A percentile compares a stretch with the other conserved stretches of the same genome.
Conservation (phyloP, 2,329 filamentous ascomycete genomes). For the Sclerotinia nivalis region DNA sequence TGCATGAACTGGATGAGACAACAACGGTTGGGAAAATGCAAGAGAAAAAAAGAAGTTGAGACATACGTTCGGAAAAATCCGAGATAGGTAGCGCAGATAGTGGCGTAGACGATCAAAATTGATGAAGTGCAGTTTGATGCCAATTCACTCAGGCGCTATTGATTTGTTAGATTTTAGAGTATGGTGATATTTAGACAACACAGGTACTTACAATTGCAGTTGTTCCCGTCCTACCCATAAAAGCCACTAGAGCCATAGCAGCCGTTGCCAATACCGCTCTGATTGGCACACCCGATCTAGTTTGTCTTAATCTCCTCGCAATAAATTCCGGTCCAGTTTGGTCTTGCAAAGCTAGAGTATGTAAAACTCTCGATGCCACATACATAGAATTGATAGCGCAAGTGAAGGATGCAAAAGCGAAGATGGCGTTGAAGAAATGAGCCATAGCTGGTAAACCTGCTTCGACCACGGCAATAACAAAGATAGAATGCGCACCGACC, state of each 20-base stretch:
- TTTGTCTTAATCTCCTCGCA: slow-evolving; percentile 43
- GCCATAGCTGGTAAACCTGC: slow-evolving; percentile 43
- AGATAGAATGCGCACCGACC: slow-evolving; percentile 43
- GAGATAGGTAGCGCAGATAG: slow-evolving; percentile 47
- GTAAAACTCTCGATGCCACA: slow-evolving; percentile 43
- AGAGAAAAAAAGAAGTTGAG: not conserved
- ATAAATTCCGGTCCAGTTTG: slow-evolving; percentile 47
- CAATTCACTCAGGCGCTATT: slow-evolving; percentile 44
- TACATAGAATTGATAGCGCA: slow-evolving; percentile 45
- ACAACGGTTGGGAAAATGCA: not conserved
- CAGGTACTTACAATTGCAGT: slow-evolving; percentile 42
- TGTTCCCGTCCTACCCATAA: slow-evolving; percentile 44
- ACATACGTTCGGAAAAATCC: slow-evolving; percentile 44
- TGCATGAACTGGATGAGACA: not conserved
- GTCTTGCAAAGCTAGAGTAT: slow-evolving; percentile 44
- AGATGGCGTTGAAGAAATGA: slow-evolving; percentile 41
- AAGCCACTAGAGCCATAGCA: slow-evolving; percentile 44
- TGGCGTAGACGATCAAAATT: slow-evolving; percentile 45
- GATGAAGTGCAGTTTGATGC: slow-evolving; percentile 45
- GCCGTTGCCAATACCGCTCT: slow-evolving; percentile 46
- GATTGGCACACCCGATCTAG: slow-evolving; percentile 44
- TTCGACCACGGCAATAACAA: slow-evolving; percentile 45
- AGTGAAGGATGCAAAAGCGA: slow-evolving; percentile 44
- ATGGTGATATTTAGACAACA: not conserved
- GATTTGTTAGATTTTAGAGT: slow-evolving; percentile 22